Base-by-base conservation (phyloP, 2,329 filamentous ascomycete genomes). In the Hypomyces rosellus region DNA sequence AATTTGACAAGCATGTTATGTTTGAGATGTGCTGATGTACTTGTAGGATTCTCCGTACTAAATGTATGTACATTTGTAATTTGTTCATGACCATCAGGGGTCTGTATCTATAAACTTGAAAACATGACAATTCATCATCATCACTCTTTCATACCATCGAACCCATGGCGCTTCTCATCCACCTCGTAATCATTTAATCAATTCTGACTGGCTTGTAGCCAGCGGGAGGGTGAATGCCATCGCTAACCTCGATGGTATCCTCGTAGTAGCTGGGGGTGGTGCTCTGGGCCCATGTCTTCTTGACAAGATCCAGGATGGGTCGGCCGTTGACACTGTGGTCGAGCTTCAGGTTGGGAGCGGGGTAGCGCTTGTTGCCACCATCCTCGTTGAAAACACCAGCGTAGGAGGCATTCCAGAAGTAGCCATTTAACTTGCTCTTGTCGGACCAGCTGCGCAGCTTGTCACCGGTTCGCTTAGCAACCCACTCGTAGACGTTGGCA, bases 401-500 rank as follows among this genome's bases (percentile, higher is more conserved):
- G 51, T 81, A 80, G 7, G 77, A 80, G 45, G 60, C 60, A 62
- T 83, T 83, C 56, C 75, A 73, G 64, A 69, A 78, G 54, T 74
- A 66, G 43, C 65, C 60, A 22, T 70, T 62, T 7, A 80, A 64
- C 3, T 61, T 46, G 2, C 61, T 55, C 15, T 62, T 48, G 45
- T 59, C 57, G 33, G 59, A 53, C 69, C 70, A 76, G 25, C 60
- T 44, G 15, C 74, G 69, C 9, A 74, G 37, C 54, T 57, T 61
- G 62, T 86, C 82, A 48, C 81, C 78, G 0, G 83, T 86, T 67
- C 76, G 71, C 6, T 77, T 65, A 13, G 80, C 82, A 3, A 88
- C 82, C 18, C 80, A 51, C 25, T 75, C 60, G 64, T 81, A 84
- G n/a, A 88, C 78, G 62, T 88, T 88, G 61, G 85, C 85, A 46